phyloP scores from a whole-genome alignment of 1,284 basidiomycete genomes.

The Ceratobasidium papillatum region DNA sequence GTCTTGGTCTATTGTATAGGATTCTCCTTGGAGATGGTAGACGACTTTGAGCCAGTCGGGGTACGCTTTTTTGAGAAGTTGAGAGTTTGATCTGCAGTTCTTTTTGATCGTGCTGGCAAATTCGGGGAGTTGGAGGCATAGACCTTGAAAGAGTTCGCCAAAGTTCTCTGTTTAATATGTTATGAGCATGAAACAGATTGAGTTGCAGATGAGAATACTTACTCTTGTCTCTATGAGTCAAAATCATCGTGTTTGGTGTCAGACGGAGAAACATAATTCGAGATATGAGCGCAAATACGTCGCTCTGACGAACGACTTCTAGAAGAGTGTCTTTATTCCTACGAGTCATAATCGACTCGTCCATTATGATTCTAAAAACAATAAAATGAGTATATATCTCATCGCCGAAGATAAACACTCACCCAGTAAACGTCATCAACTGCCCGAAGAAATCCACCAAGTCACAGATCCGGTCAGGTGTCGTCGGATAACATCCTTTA shows the following conservation, averaged over 20 bases:
- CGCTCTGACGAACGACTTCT: background rate
- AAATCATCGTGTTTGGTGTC: background rate
- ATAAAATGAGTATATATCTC: background rate
- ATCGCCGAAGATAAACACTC: background rate
- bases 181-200: background rate
- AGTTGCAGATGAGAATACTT: background rate
- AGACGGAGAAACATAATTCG: background rate
- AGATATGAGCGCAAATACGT: background rate
- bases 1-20: background rate
- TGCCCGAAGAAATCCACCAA: background rate
- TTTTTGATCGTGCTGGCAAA: background rate
- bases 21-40: background rate
- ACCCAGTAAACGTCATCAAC: background rate
- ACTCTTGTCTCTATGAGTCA: background rate
- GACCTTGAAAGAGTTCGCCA: background rate
- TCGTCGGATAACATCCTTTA: background rate
- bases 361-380: background rate
- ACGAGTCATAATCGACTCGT: background rate
- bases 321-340: background rate
- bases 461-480: background rate
- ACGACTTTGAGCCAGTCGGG: constrained; percentile 21
- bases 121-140: background rate
- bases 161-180: background rate
- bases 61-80: background rate
- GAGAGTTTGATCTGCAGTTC: background rate